These are phyloP conservation scores for Coemansia sp. DNA, from an alignment of 192 early-diverging fungal genomes.

Conservation along the genomic window DNA sequence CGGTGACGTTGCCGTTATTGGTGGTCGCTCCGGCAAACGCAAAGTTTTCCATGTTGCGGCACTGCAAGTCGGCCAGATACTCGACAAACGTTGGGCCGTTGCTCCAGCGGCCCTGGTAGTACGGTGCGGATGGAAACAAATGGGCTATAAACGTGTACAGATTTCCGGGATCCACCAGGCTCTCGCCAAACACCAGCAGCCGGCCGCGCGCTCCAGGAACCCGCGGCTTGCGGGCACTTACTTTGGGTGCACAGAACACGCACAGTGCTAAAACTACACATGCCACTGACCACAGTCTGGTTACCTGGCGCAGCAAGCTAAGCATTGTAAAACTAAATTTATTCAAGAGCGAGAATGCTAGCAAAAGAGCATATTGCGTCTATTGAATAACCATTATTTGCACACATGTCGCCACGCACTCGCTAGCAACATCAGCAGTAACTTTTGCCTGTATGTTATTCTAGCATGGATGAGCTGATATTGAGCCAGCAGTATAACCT, in stretches of 20 bases:
- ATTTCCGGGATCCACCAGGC: slow-evolving; percentile 50
- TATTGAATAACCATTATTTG: no score
- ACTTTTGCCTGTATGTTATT: neutral
- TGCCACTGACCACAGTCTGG: neutral
- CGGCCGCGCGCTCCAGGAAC: slow-evolving; percentile 49
- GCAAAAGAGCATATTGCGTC: no score
- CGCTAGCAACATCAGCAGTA: neutral
- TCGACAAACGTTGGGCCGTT: slow-evolving; percentile 55
- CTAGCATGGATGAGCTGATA: neutral
- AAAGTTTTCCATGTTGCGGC: slow-evolving; percentile 52
- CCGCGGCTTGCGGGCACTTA: slow-evolving; percentile 35
- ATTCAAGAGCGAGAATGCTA: neutral
- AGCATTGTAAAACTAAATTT: neutral
- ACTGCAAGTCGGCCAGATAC: slow-evolving; percentile 48
- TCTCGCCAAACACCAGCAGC: slow-evolving; percentile 52
- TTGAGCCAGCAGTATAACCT: no score
- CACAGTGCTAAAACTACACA: neutral
- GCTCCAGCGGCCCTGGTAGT: slow-evolving; percentile 55
- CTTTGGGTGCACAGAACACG: neutral
- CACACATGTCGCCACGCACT: neutral
- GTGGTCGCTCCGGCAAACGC: slow-evolving; percentile 52
- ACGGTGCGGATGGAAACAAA: slow-evolving; percentile 46
- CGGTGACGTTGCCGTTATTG: slow-evolving; percentile 50
- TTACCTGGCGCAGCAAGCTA: neutral
- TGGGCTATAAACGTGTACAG: slow-evolving; percentile 51